A percentile compares a stretch with the other conserved stretches of the same genome.
phyloP scores from a whole-genome alignment of 2,329 filamentous ascomycete genomes.

The Rhynchosporium graminicola region DNA sequence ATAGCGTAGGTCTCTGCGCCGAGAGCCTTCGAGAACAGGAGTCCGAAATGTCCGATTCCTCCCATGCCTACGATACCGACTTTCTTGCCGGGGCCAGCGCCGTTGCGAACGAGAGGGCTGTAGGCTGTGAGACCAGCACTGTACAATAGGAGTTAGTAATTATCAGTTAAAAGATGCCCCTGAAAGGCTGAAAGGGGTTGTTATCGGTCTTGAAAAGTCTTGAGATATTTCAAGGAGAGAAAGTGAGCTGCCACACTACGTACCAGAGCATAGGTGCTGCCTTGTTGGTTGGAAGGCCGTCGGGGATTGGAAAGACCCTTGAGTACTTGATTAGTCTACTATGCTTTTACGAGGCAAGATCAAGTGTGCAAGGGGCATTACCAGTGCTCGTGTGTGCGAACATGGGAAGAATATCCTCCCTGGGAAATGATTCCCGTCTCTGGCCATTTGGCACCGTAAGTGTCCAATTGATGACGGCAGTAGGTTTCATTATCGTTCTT shows the following conservation, averaged over 20 bases:
- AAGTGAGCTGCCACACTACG: too few species aligned
- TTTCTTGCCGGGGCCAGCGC: conserved; percentile 75
- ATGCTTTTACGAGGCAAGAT: not conserved
- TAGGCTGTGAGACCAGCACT: conserved; percentile 76
- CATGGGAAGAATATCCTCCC: conserved; percentile 67
- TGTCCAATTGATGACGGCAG: conserved; percentile 52
- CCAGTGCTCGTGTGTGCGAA: conserved; percentile 77
- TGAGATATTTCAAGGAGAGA: too few species aligned
- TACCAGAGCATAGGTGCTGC: conserved; percentile 78
- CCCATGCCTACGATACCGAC: conserved; percentile 74
- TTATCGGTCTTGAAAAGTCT: too few species aligned
- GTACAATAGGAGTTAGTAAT: too few species aligned
- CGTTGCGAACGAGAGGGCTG: conserved; percentile 75
- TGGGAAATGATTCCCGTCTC: conserved; percentile 61
- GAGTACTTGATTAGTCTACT: conserved; percentile 6
- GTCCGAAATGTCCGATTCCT: conserved; percentile 70
- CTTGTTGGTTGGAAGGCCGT: conserved; percentile 60
- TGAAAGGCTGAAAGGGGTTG: too few species aligned
- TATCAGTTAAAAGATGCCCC: too few species aligned
- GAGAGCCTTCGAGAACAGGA: conserved; percentile 69
- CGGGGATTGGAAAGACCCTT: conserved; percentile 54
- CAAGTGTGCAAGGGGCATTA: conserved; percentile 41
- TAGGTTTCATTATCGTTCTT: conserved; percentile 58
- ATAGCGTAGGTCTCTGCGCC: conserved; percentile 64
- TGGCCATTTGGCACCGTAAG: conserved; percentile 53